Conservation (phyloP, 2,329 filamentous ascomycete genomes). For the Thielaviopsis punctulata region DNA sequence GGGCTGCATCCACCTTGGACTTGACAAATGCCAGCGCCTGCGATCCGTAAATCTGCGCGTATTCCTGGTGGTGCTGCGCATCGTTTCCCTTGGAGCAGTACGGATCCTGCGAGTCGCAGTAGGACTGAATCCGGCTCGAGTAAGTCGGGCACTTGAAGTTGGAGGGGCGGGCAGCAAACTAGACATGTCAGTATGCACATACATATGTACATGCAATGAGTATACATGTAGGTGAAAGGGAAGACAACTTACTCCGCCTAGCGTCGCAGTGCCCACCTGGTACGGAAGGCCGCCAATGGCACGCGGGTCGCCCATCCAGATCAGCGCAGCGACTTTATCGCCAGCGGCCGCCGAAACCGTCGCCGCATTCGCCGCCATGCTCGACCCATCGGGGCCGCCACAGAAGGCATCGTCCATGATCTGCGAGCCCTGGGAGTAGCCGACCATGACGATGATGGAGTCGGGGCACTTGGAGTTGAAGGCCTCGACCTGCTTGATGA, state of each 20-base stretch:
- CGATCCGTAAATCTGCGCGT: constrained; percentile 43
- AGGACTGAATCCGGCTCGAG: constrained; percentile 38
- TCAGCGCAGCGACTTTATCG: constrained; percentile 41
- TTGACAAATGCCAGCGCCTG: constrained; percentile 44
- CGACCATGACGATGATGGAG: constrained; percentile 41
- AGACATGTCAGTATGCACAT: not conserved
- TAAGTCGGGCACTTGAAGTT: constrained; percentile 39
- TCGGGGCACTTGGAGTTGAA: constrained; percentile 39
- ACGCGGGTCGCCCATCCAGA: constrained; percentile 48
- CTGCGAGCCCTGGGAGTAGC: constrained; percentile 47
- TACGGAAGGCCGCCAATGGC: constrained; percentile 37
- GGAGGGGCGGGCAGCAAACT: constrained; percentile 43
- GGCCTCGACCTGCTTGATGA: constrained; percentile 39
- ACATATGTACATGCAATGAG: not conserved
- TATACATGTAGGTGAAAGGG: not conserved
- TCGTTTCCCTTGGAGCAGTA: constrained; percentile 51
- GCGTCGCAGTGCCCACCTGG: constrained; percentile 40
- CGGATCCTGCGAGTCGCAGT: constrained; percentile 46
- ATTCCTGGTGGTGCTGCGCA: constrained; percentile 41
- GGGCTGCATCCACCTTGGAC: constrained; percentile 17
- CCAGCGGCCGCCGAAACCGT: constrained; percentile 30
- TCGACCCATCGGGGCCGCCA: constrained; percentile 36
- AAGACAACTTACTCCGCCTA: constrained; percentile 32
- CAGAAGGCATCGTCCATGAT: constrained; percentile 48
- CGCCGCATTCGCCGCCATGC: constrained; percentile 26